Base-by-base conservation (phyloP, 305 asterid species). In the Solanum hybrid region DNA sequence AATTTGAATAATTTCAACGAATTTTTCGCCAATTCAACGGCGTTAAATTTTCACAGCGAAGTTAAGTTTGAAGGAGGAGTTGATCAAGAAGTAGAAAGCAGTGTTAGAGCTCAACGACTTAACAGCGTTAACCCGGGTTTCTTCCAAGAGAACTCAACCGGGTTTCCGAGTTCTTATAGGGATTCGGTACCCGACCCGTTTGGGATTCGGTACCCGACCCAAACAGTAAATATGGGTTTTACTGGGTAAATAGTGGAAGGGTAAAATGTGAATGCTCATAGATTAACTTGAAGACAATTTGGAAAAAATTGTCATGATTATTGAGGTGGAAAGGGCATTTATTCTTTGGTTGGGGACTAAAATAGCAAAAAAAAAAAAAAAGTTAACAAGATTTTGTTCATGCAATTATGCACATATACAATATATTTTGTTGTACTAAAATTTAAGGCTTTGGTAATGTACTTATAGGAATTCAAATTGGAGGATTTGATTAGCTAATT, bases 81-180 rank as follows among this genome's bases (percentile, higher is more conserved):
- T 17, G 94, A 91, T 12, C 91, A 93, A 36, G 95, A 93, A 89
- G 92, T 91, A 2, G 91, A 91, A 15, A 91, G 93, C 57, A 90
- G 93, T 5, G 12, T 73, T 22, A 90, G 85, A 51, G 89, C 79
- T 61, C 89, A 90, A 34, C 93, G 91, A 75, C 89, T 90, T 72
- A 89, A 90, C 86, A 92, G 4, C 20, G 33, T 72, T 72, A 72
- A 91, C 89, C 45, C 93, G 68, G 90, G 85, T 29, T 89, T 88
- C 89, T 51, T 51, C 32, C 94, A 24, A 15, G 89, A 76, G 4
- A 84, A 88, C 33, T 24, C 91, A 80, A 88, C 36, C 87, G 86
- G 45, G 61, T 89, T 89, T 12, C 33, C 77, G 3, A 91, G 86
- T 29, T 15, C 33, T 22, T 89, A 29, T 11, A 17, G 33, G 32